phyloP scores from a whole-genome alignment of 345 rosid species.

The Heritiera littoralis region DNA sequence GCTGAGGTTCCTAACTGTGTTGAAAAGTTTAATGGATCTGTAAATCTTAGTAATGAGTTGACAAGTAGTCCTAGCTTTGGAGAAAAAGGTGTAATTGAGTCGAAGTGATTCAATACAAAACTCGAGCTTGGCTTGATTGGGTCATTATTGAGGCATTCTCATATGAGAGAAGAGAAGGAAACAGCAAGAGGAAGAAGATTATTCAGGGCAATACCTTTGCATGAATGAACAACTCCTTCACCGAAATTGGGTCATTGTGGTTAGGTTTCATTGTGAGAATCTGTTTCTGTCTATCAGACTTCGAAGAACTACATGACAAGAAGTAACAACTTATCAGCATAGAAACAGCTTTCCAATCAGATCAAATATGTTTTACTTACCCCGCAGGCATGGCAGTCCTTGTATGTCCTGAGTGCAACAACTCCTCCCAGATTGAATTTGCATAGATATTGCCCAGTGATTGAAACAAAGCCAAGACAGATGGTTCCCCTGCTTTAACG shows the following conservation, averaged over 20 bases:
- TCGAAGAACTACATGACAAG: slow-evolving; percentile 40
- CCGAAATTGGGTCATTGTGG: slow-evolving; percentile 54
- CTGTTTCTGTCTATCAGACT: slow-evolving; percentile 45
- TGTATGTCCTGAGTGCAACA: slow-evolving; percentile 43
- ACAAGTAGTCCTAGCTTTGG: too few species aligned
- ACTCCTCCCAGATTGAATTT: slow-evolving; percentile 79
- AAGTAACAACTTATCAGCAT: slow-evolving; percentile 28
- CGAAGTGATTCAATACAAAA: too few species aligned
- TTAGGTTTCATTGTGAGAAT: slow-evolving; percentile 56
- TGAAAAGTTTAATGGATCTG: too few species aligned
- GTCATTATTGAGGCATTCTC: too few species aligned
- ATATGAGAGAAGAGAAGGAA: too few species aligned
- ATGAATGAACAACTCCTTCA: slow-evolving; percentile 71
- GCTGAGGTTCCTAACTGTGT: too few species aligned
- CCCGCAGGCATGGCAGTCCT: slow-evolving; percentile 37
- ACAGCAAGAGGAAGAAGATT: not conserved
- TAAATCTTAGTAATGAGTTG: too few species aligned
- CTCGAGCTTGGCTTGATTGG: too few species aligned
- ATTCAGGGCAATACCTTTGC: slow-evolving; percentile 54
- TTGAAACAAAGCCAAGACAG: slow-evolving; percentile 68
- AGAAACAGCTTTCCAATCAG: slow-evolving; percentile 18
- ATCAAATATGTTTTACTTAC: slow-evolving; percentile 42
- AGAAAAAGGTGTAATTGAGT: too few species aligned
- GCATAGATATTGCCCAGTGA: slow-evolving; percentile 67
- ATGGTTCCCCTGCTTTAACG: slow-evolving; percentile 83